Base-by-base conservation (phyloP, 2,329 filamentous ascomycete species). In the Fusarium compactum region DNA sequence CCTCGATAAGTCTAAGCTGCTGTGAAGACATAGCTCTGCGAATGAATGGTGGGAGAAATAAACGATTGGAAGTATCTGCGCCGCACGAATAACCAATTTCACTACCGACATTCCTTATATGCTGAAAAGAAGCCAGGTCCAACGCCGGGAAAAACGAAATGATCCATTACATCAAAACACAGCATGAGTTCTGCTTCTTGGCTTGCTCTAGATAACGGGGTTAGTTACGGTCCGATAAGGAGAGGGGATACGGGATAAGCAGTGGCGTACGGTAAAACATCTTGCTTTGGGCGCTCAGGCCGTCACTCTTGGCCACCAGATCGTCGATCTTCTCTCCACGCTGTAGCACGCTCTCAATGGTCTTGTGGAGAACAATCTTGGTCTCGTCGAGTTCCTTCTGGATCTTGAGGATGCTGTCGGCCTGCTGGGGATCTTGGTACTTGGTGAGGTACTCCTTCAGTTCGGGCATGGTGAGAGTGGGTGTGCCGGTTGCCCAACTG, bases 341-440 rank as follows among this genome's bases (percentile, higher is more conserved):
- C 85, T 98, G 91, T 77, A 98, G 81, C 55, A 86, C 90, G 76
- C 89, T 92, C 84, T 97, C 92, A 76, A 97, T 98, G 46, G 96
- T 98, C 88, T 98, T 97, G 84, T 98, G 94, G 76, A 99, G 86
- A 64, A 97, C 91, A 78, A 97, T 95, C 88, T 98, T 98, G 66
- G 95, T 98, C 86, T 98, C 95, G 78, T 98, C 95, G 67, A 99
- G 86, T 84, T 99, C 94, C 83, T 94, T 92, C 82, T 98, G 95
- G 76, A 99, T 98, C 86, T 94, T 95, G 85, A 94, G 89, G 79
- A 98, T 97, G 82, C 91, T 95, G 83, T 97, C 94, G 72, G 94
- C 95, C 82, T 97, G 88, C 77, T 90, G 86, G 15, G 95, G 94
- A 80, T 98, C 92, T 84, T 97, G 93, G 83, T 94, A 97, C 76